Evolutionary conservation across 2,329 filamentous ascomycete genomes (phyloP), one percentile per base, ranked within the genome.

Genomic region (Paracorniculantispora psalliotae): DNA sequence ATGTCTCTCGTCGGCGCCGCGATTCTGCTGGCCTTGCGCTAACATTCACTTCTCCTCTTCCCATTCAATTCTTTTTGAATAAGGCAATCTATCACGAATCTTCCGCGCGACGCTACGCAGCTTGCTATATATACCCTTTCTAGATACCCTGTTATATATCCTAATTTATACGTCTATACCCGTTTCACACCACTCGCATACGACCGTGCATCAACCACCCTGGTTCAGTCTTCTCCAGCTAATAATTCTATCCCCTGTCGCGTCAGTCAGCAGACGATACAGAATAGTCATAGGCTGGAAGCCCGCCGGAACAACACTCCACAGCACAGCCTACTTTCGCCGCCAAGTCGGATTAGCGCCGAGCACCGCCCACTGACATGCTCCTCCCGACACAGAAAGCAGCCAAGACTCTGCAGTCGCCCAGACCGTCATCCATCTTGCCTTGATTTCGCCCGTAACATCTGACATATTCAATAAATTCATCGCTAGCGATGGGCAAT

Each of bases 111-210:
- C 17, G 30, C 21, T 8, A 23, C 39, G 19, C 39, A 30, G 43
- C 30, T 33, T 21, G 26, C 15, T 39, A 19, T 56, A 17, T 56
- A 56, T 56, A 35, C n/a, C 19, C 15, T 17, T 30, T 23, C 23
- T 47, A 56, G 56, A 58, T 58, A 58, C 56, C 56, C 56, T 37
- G 47, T 44, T 51, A 25, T 35, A 58, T 51, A 58, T 23, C 8
- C 35, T 9, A 52, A 43, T 44, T 41, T 26, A 30, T 19, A 52
- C 28, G 8, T 43, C 23, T n/a, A 33, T 25, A 13, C 17, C 19
- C 15, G 2, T 26, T 35, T 46, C 28, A 17, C 26, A n/a, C 15
- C 41, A 25, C 17, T 35, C 21, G 12, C 39, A 26, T 26, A n/a
- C 30, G 30, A 33, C 30, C 6, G 30, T 12, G 13, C 17, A 6